Conservation (phyloP, 768 basidiomycete genomes). For the Phylloporus sp. region DNA sequence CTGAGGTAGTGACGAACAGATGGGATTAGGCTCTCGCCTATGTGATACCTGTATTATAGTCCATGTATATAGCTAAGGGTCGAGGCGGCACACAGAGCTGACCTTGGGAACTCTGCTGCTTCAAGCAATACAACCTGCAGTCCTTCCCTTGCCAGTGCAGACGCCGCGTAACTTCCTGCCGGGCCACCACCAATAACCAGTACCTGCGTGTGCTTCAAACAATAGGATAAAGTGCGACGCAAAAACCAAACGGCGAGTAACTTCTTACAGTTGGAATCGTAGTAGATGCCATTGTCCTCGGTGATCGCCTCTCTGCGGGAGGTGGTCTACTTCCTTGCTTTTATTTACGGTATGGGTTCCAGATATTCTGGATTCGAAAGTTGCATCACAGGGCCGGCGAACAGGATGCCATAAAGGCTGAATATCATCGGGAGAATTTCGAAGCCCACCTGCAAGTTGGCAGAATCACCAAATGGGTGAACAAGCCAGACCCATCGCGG, state of each 20-base stretch:
- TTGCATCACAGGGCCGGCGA: background rate
- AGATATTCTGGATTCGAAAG: background rate
- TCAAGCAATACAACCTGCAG: constrained; percentile 54
- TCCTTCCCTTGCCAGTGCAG: constrained; percentile 53
- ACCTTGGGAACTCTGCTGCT: constrained; percentile 53
- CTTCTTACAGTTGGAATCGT: constrained; percentile 24
- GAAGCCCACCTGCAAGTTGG: background rate
- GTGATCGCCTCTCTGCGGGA: background rate
- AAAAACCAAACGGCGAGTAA: background rate
- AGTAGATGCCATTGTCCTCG: constrained; percentile 6
- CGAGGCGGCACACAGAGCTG: background rate
- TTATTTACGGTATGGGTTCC: background rate
- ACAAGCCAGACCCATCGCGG: no score
- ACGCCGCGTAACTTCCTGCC: constrained; percentile 51
- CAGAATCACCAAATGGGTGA: background rate
- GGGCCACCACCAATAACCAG: constrained; percentile 60
- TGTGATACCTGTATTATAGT: constrained; percentile 41
- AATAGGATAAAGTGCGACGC: background rate
- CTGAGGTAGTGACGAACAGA: constrained; percentile 49
- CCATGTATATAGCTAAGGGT: no score
- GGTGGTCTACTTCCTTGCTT: background rate
- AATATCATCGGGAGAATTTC: background rate
- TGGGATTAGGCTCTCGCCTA: constrained; percentile 45
- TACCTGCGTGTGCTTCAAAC: constrained; percentile 22
- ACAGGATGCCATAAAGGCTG: background rate